These are phyloP conservation scores for Teratosphaeriaceae sp. DNA, from an alignment of 2,329 filamentous ascomycete genomes.

Conservation along the genomic window DNA sequence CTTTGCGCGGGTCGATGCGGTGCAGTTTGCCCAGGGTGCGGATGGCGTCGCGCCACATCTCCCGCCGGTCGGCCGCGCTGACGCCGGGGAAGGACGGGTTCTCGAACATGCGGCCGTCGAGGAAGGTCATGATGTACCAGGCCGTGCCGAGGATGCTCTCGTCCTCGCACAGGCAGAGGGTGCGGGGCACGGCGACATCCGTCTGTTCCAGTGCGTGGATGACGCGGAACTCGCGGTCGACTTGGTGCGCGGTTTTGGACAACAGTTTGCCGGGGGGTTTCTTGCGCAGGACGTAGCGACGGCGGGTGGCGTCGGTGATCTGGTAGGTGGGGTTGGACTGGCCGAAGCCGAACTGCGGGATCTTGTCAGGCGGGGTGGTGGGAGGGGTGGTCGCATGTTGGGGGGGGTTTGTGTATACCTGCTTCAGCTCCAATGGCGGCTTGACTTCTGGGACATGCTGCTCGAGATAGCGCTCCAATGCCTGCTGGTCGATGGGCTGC, in stretches of 20 bases:
- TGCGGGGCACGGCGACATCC: conserved; percentile 76
- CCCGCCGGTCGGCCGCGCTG: conserved; percentile 59
- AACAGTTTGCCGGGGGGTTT: conserved; percentile 93
- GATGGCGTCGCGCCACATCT: conserved; percentile 82
- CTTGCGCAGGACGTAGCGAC: conserved; percentile 85
- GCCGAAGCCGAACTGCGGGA: conserved; percentile 83
- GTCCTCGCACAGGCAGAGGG: conserved; percentile 86
- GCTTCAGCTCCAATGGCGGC: conserved; percentile 76
- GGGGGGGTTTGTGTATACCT: conserved; percentile 49
- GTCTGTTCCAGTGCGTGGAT: conserved; percentile 72
- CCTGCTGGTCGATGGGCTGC: conserved; percentile 77
- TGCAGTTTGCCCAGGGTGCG: conserved; percentile 81
- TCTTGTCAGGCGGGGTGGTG: too few relatives aligned
- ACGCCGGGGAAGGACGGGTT: conserved; percentile 75
- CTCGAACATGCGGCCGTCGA: conserved; percentile 88
- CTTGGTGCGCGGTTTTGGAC: conserved; percentile 88
- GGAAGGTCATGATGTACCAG: conserved; percentile 96
- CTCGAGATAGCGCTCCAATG: conserved; percentile 71
- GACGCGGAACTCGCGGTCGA: conserved; percentile 91
- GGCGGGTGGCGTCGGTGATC: conserved; percentile 63
- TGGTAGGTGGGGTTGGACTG: conserved; percentile 98
- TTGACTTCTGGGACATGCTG: conserved; percentile 74
- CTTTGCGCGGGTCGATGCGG: conserved; percentile 57
- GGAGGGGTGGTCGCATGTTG: too few relatives aligned
- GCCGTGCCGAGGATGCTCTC: conserved; percentile 71